phyloP scores from a whole-genome alignment of 176 grass and related monocot species.

The Dendrocalamus sinicus region DNA sequence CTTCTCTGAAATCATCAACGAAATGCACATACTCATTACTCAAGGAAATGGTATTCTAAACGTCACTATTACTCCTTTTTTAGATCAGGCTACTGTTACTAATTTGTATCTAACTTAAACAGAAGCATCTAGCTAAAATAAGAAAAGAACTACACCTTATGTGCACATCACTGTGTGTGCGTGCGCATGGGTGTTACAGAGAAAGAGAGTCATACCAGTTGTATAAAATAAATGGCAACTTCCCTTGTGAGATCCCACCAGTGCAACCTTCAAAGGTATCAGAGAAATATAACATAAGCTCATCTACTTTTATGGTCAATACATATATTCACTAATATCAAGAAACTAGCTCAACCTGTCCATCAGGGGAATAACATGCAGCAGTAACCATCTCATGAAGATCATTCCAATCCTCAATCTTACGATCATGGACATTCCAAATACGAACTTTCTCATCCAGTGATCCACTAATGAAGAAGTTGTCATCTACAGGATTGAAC shows the following conservation, averaged over 20 bases:
- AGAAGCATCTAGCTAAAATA: background rate
- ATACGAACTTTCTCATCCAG: slow-evolving; percentile 98
- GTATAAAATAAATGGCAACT: slow-evolving; percentile 96
- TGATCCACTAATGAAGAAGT: slow-evolving; percentile 97
- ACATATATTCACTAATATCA: slow-evolving; percentile 20
- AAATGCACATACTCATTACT: slow-evolving; percentile 28
- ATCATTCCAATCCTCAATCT: slow-evolving; percentile 98
- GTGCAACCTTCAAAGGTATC: slow-evolving; percentile 76
- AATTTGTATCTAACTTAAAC: background rate
- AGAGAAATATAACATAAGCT: slow-evolving; percentile 43
- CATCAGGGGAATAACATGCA: slow-evolving; percentile 87
- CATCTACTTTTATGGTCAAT: slow-evolving; percentile 28
- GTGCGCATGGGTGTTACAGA: background rate
- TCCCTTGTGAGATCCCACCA: slow-evolving; percentile 94
- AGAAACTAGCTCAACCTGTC: slow-evolving; percentile 61
- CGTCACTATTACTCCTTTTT: background rate
- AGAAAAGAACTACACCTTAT: background rate
- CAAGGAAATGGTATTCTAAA: background rate
- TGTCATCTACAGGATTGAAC: slow-evolving; percentile 97
- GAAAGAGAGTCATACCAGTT: slow-evolving; percentile 63
- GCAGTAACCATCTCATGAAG: slow-evolving; percentile 99
- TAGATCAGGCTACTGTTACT: background rate
- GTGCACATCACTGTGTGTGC: background rate
- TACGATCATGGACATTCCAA: slow-evolving; percentile 89
- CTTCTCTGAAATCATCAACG: slow-evolving; percentile 65